Evolutionary conservation across 2,329 filamentous ascomycete species (phyloP), one percentile per base, ranked within the genome.

Genomic region (Fusarium sp.): DNA sequence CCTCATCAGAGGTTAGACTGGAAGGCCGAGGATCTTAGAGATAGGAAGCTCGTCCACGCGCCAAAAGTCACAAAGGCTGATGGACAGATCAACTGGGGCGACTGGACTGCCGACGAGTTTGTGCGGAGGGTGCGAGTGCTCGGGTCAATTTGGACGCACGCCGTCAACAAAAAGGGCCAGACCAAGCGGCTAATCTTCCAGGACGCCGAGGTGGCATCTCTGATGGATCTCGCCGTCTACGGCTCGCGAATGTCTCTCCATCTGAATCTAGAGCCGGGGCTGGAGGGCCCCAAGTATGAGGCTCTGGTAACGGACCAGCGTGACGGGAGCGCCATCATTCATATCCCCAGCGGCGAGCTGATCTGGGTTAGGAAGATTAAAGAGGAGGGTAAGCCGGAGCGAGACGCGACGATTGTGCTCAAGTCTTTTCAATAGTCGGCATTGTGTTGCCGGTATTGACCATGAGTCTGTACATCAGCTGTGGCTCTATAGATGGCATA

Each of bases 1-100:
- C 93, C 92, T 1, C 80, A 89, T n/a, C 74, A 80, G 38, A 81
- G 84, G 12, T 79, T 82, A 9, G 80, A 80, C 32, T 81, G 79
- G 81, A 77, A 65, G 64, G 76, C 61, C 10, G 63, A 38, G 10
- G 70, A 73, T 25, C 69, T 67, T 22, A 76, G 63, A 61, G 80
- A 33, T 7, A 27, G 57, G 30, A 56, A 54, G 14, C 75, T 81
- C 3, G 66, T 64, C 30, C 88, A 92, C 77, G 96, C 96, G 1
- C 89, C 90, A 1, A 98, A 98, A 80, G 90, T 98, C 69, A 89
- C 83, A 1, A 89, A 92, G 65, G 82, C 86, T 7, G 90, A 96
- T 76, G 84, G 86, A 2, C 88, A 90, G 68, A 82, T 97, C 9
- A 83, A 91, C 70, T 94, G 92, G 87, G 52, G 50, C 1, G 54